Base-by-base conservation (phyloP, 2,329 filamentous ascomycete species). In the Diplodia scrobiculata region DNA sequence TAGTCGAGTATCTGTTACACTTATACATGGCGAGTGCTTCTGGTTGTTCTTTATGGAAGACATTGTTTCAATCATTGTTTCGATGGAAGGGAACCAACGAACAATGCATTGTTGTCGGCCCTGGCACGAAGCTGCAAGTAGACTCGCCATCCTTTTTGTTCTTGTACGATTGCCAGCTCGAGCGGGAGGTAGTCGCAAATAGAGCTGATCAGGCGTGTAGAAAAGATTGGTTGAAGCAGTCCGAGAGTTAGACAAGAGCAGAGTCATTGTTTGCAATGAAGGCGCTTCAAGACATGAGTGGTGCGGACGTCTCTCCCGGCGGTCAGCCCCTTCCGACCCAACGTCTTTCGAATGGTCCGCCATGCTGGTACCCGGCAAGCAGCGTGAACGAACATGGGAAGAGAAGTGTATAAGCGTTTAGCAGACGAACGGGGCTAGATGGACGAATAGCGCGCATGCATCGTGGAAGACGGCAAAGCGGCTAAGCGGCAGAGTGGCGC, bases 401-500 rank as follows among this genome's bases (percentile, higher is more conserved):
- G 7, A 9, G 11, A 17, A 13, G 11, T 13, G 25, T 21, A 29
- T 41, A 48, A 27, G 25, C 55, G 55, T 6, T 60, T 60, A 60
- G n/a, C 38, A 58, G 36, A 10, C 13, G 21, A 13, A n/a, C 19
- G 9, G 13, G 3, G 11, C 13, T 38, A n/a, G 5, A 5, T 29
- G 32, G 29, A 25, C 58, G 58, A 62, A 62, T 60, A 17, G 13
- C 19, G 5, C 11, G n/a, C 10, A 5, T 17, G 45, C 13, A 2
- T 21, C 2, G 11, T 36, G 58, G n/a, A 50, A 50, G 5, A n/a
- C 45, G 58, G 58, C 27, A 50, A 45, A 62, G 9, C 58, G 58
- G 58, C 7, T 50, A 50, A 62, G n/a, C 58, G 58, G 14, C 9
- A 34, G 55, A 19, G 11, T 47, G 58, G 41, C 17, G 13, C 58